Base-by-base conservation (phyloP, 108 stramenopile genomes). In the Pseudonitzschia multistriata region DNA sequence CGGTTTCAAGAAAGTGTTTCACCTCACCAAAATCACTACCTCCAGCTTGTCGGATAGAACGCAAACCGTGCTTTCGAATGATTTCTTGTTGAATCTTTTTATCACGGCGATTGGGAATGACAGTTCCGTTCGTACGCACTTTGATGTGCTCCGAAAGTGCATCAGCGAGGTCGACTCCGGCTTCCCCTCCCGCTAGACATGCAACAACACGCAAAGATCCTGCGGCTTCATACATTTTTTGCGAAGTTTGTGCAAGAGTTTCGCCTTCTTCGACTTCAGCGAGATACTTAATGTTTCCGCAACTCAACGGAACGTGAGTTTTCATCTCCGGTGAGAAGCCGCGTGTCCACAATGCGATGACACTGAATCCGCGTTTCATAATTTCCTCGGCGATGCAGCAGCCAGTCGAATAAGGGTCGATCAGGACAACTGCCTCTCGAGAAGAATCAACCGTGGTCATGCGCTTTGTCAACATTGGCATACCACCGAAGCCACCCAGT, bases 321-420 rank as follows among this genome's bases (percentile, higher is more conserved):
- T 84, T 91, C 87, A 91, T 91, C 64, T 91, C 90, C 14, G 72
- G 63, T 19, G 85, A 72, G 65, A 87, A 87, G 1, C 83, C 82
- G 48, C 49, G 71, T 0, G 91, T 89, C 88, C 88, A 92, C 28
- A 92, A 68, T 0, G 86, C 88, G 29, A 94, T 86, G 36, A 89
- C 82, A 47, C 79, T 81, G 73, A 83, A 94, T 31, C 87, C 86
- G 14, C 93, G 84, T 59, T 82, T 85, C 53, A 78, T 77, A 30
- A 89, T 87, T 73, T 89, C 88, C 62, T 88, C 76, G 15, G 86
- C 90, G 15, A 93, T 74, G 40, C 73, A 76, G 50, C 85, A 87
- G 27, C 96, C 97, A n/a, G 95, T 95, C 0, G 94, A 95, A 70
- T 96, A 96, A 21, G 96, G 95, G 68, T 96, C 94, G 6, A 96